Evolutionary conservation across 306 rosid species (phyloP).

Genomic region (Ormosia emarginata): DNA sequence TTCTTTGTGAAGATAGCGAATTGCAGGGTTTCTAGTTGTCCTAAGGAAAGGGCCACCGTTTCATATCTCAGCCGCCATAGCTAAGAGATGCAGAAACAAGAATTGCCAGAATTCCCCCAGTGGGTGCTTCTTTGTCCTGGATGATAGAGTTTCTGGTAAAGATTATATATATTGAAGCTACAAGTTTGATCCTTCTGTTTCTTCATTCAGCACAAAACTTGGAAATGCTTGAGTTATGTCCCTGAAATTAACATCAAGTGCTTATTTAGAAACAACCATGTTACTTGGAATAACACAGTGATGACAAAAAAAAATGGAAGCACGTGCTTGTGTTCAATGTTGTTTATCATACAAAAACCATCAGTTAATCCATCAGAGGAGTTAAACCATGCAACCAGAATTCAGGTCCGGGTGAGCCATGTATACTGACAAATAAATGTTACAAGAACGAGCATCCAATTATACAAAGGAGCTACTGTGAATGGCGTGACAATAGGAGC

Average conservation of each 20-base stretch:
- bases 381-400: not conserved
- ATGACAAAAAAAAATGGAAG: not conserved
- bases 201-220: conserved; percentile 27
- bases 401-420: not conserved
- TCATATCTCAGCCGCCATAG: not conserved
- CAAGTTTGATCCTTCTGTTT: conserved; percentile 9
- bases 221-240: conserved; percentile 39
- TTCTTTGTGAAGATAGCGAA: not conserved
- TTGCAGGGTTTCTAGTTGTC: not conserved
- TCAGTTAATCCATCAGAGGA: not conserved
- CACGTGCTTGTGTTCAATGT: not conserved
- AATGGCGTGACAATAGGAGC: not conserved
- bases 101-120: not conserved
- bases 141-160: not conserved
- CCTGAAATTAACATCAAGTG: conserved; percentile 18
- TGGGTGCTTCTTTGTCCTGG: not conserved
- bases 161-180: not conserved
- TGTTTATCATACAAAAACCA: not conserved
- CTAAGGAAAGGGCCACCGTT: not conserved
- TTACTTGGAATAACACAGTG: not conserved
- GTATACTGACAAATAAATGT: not conserved
- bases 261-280: not conserved
- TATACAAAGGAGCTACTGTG: not conserved
- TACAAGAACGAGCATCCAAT: not conserved
- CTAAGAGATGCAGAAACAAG: not conserved